These are phyloP conservation scores for Naganishia kalamii DNA, from an alignment of 768 basidiomycete species.

Conservation along the genomic window DNA sequence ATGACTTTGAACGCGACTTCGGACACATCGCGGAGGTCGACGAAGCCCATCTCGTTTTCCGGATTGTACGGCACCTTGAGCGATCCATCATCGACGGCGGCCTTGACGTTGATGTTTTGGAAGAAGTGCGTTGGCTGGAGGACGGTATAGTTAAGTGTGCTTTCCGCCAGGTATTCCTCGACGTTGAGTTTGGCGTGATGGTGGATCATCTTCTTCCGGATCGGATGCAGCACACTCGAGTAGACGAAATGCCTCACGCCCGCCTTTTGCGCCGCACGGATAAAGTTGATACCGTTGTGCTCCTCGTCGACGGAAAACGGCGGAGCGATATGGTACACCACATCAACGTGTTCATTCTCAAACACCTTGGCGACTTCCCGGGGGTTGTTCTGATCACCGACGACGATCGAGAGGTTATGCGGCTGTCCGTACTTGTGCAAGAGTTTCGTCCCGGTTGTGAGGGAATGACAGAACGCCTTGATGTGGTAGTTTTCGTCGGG, in stretches of 20 bases:
- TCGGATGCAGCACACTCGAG: conserved; percentile 31
- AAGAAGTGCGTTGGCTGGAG: conserved; percentile 45
- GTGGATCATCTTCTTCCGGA: conserved; percentile 40
- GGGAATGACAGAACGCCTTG: conserved; percentile 12
- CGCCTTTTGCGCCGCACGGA: neutral
- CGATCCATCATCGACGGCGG: conserved; percentile 28
- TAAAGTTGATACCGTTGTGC: conserved; percentile 8
- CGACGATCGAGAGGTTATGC: conserved; percentile 7
- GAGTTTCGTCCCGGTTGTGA: conserved; percentile 7
- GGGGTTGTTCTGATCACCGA: conserved; percentile 10
- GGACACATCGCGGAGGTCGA: conserved; percentile 45
- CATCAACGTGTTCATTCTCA: conserved; percentile 12
- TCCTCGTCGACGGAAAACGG: neutral
- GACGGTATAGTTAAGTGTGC: conserved; percentile 9
- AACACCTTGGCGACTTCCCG: conserved; percentile 16
- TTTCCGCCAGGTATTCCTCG: conserved; percentile 9
- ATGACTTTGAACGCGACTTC: conserved; percentile 39
- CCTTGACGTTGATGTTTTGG: conserved; percentile 38
- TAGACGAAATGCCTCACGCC: conserved; percentile 7
- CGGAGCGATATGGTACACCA: conserved; percentile 9
- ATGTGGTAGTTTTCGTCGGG: conserved; percentile 12
- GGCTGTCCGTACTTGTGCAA: conserved; percentile 12
- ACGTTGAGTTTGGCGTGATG: conserved; percentile 28
- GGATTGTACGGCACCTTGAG: conserved; percentile 36
- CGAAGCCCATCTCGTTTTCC: conserved; percentile 43